These are phyloP conservation scores for Syzygium oleosum DNA, from an alignment of 345 rosid genomes.

Conservation along the genomic window DNA sequence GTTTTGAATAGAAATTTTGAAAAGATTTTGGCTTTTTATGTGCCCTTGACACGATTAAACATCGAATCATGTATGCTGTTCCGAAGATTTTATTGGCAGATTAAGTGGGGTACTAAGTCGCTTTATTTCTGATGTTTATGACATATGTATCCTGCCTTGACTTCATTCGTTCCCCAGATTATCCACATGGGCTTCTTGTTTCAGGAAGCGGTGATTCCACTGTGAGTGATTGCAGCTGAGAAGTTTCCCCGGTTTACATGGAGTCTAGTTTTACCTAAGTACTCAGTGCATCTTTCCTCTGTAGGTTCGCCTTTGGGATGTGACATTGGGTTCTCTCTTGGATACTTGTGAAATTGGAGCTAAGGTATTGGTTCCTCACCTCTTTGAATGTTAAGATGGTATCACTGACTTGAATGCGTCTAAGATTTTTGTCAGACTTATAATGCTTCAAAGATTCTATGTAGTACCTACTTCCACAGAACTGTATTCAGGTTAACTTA, in stretches of 20 bases:
- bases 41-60: too few relatives aligned
- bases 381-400: neutral
- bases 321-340: constrained; percentile 65
- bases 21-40: neutral
- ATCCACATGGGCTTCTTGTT: constrained; percentile 54
- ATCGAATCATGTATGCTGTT: too few relatives aligned
- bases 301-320: constrained; percentile 90
- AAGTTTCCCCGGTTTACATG: neutral
- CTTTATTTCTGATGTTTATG: neutral
- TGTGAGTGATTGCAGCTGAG: constrained; percentile 30
- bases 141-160: constrained; percentile 67
- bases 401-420: too few relatives aligned
- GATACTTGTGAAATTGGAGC: constrained; percentile 67
- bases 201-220: constrained; percentile 96
- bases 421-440: neutral
- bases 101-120: too few relatives aligned
- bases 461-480: too few relatives aligned
- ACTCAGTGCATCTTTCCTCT: neutral
- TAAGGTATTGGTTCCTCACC: constrained; percentile 31
- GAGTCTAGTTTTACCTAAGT: neutral
- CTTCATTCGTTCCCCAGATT: constrained; percentile 41
- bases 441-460: too few relatives aligned
- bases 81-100: too few relatives aligned
- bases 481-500: neutral
- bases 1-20: too few relatives aligned